Base-by-base conservation (phyloP, 805 yeast genomes). In the Candida insectalens region DNA sequence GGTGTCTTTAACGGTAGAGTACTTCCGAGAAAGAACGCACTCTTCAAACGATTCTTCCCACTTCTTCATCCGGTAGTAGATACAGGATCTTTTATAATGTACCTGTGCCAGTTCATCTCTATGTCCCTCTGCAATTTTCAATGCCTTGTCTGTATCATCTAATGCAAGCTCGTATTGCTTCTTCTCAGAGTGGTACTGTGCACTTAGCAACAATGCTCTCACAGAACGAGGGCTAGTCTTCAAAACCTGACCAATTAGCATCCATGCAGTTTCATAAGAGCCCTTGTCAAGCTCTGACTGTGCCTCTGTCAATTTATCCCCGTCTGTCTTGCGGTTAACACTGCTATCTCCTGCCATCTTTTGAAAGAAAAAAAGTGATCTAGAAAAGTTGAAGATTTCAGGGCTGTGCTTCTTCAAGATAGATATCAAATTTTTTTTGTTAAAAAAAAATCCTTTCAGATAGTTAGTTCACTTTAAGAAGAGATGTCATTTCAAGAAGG, bases 101-200 rank as follows among this genome's bases (percentile, higher is more conserved):
- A 72, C 65, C 14, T 59, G 45, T 2, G 69, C 74, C 23, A 72
- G 63, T 17, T 66, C 67, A 3, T 51, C 51, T 1, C 74, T 74
- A 25, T 67, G 50, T 5, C 51, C 54, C 27, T 60, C 57, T 1
- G 80, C 78, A 20, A 67, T 43, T 2, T 19, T 28, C 5, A 49
- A 35, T 1, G 81, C 77, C 21, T 55, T 52, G 4, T 58, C 43
- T 21, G 74, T 62, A 44, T 67, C 70, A 3, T 56, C 53, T 32
- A 67, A 53, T 3, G 83, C 74, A 16, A 50, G 52, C 29, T 69
- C 73, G 53, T 62, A 65, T 36, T 68, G 60, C 36, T 62, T 55
- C 30, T 64, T 44, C 43, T 72, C 67, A 39, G 68, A 68, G 41
- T 68, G 57, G 4, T 69, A 63, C 13, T 65, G 68, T 9, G 80